Conservation (phyloP, 2,329 filamentous ascomycete species). For the Talaromyces sp. region DNA sequence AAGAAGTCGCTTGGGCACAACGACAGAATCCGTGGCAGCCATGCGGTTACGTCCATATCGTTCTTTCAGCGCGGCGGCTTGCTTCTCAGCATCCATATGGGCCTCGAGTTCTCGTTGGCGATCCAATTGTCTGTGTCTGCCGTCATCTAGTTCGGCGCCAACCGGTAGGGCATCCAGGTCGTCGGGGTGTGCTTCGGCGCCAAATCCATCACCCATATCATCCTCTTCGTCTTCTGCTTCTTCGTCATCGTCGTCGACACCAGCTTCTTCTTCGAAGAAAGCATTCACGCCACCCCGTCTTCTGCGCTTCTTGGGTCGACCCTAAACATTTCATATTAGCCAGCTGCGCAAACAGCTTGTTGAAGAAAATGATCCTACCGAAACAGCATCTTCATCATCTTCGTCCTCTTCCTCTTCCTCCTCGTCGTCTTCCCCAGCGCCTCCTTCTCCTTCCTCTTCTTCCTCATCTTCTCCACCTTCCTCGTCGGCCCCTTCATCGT, state of each 20-base stretch:
- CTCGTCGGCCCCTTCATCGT: constrained; percentile 27
- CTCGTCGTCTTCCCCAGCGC: constrained; percentile 57
- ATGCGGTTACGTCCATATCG: constrained; percentile 77
- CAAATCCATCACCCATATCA: constrained; percentile 75
- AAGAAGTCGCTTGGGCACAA: constrained; percentile 78
- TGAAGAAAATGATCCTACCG: constrained; percentile 26
- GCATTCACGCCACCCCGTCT: constrained; percentile 65
- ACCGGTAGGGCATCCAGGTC: constrained; percentile 72
- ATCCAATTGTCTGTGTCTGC: constrained; percentile 89
- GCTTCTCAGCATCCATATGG: constrained; percentile 87
- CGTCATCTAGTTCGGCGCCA: constrained; percentile 78
- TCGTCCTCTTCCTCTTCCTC: constrained; percentile 41
- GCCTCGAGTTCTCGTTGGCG: constrained; percentile 81
- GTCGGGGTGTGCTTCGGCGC: constrained; percentile 84
- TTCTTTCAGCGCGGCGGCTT: constrained; percentile 79
- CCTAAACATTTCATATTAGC: constrained; percentile 33
- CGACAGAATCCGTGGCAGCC: constrained; percentile 63
- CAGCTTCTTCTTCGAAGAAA: constrained; percentile 94
- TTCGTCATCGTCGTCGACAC: constrained; percentile 91
- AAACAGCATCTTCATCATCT: constrained; percentile 59
- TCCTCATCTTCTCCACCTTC: constrained; percentile 33
- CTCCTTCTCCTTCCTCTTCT: constrained; percentile 45
- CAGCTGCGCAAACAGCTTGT: background rate
- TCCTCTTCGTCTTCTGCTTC: constrained; percentile 87
- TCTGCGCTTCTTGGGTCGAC: constrained; percentile 72